Conservation (phyloP, 108 stramenopile species). For the Skeletonema menzelii region DNA sequence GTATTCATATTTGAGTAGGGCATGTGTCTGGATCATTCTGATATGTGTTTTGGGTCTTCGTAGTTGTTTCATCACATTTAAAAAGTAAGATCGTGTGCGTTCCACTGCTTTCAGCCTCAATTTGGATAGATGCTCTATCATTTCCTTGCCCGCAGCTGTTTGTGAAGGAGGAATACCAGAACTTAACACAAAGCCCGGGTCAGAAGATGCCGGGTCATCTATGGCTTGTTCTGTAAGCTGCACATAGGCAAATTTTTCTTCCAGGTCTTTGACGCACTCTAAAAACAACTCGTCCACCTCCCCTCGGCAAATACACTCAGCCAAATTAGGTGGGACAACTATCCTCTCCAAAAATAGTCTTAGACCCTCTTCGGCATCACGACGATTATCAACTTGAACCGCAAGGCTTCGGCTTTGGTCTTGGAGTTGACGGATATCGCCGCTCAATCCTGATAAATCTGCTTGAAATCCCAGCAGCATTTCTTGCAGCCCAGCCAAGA, state of each 20-base stretch:
- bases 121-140: constrained; percentile 84
- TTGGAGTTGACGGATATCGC: constrained; percentile 95
- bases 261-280: constrained; percentile 88
- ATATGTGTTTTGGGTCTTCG: constrained; percentile 91
- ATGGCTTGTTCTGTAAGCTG: constrained; percentile 44
- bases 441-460: constrained; percentile 94
- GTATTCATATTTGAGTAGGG: constrained; percentile 86
- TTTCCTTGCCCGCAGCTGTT: constrained; percentile 90
- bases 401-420: constrained; percentile 89
- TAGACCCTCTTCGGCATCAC: constrained; percentile 89
- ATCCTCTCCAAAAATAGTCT: constrained; percentile 89
- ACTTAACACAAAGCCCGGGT: constrained; percentile 54
- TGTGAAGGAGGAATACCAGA: constrained; percentile 70
- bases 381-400: constrained; percentile 88
- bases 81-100: constrained; percentile 89
- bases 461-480: constrained; percentile 98
- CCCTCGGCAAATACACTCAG: constrained; percentile 85
- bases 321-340: constrained; percentile 87
- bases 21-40: constrained; percentile 94
- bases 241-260: constrained; percentile 83
- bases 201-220: constrained; percentile 40
- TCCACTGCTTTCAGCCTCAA: constrained; percentile 88
- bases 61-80: constrained; percentile 74
- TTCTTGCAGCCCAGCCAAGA: constrained; percentile 94
- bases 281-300: constrained; percentile 88